These are phyloP conservation scores for Eucalyptus lansdowneana DNA, from an alignment of 345 rosid species.

Conservation along the genomic window DNA sequence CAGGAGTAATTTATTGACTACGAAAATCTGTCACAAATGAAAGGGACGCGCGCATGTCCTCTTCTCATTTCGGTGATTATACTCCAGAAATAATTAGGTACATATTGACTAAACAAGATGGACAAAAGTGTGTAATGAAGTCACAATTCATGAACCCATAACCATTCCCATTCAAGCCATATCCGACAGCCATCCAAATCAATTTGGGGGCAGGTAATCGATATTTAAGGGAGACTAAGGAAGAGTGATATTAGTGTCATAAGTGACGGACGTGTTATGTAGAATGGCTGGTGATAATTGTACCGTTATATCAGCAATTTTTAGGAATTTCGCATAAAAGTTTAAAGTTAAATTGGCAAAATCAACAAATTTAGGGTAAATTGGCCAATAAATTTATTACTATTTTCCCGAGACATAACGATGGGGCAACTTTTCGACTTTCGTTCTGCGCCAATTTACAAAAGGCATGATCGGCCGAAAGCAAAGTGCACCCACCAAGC, in stretches of 20 bases:
- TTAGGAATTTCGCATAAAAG: not conserved
- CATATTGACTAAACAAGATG: not conserved
- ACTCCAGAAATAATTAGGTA: not conserved
- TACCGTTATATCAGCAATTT: fast-evolving
- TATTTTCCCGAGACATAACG: not conserved
- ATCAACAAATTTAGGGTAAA: not conserved
- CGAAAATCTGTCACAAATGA: not conserved
- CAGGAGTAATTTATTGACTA: not conserved
- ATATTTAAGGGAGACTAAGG: not conserved
- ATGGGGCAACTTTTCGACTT: not conserved
- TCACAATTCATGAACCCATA: not conserved
- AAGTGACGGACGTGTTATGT: too few species aligned
- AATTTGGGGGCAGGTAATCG: not conserved
- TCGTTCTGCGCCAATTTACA: not conserved
- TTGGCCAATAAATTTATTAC: not conserved
- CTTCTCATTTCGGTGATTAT: not conserved
- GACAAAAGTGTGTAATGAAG: not conserved
- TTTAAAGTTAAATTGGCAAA: not conserved
- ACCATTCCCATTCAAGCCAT: not conserved
- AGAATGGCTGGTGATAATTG: not conserved
- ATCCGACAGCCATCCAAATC: not conserved
- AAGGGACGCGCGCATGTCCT: not conserved
- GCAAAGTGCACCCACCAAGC: not conserved
- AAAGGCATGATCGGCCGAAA: not conserved
- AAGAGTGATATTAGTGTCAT: too few species aligned